These are phyloP conservation scores for Mortierella sp. DNA, from an alignment of 371 early-diverging fungal species.

Conservation along the genomic window DNA sequence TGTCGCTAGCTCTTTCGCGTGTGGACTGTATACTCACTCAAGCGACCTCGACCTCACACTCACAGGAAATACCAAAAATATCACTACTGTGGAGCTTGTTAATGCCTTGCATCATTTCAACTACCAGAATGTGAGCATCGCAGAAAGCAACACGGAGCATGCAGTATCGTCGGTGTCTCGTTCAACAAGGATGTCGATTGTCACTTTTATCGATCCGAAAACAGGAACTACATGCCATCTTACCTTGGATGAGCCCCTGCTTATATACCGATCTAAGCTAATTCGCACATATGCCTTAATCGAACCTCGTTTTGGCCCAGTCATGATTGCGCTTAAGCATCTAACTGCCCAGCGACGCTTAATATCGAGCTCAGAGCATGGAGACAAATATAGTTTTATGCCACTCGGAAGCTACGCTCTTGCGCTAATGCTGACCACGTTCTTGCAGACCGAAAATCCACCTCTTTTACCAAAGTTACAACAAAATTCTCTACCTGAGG, in stretches of 20 bases:
- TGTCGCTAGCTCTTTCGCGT: conserved; percentile 23
- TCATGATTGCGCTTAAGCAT: conserved; percentile 42
- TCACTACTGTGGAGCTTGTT: conserved; percentile 13
- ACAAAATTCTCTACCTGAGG: conserved; percentile 4
- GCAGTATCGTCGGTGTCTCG: neutral
- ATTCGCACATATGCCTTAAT: conserved; percentile 30
- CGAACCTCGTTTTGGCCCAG: conserved; percentile 38
- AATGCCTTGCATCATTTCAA: conserved; percentile 20
- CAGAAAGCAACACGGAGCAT: neutral
- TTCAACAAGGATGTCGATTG: neutral
- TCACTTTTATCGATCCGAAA: conserved; percentile 28
- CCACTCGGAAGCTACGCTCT: conserved; percentile 44
- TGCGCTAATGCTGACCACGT: conserved; percentile 42
- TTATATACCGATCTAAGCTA: conserved; percentile 35
- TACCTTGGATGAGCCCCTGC: conserved; percentile 31
- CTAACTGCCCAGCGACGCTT: conserved; percentile 25
- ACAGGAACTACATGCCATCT: conserved; percentile 32
- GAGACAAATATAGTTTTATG: conserved; percentile 7
- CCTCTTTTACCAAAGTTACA: conserved; percentile 45
- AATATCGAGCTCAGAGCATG: conserved; percentile 11
- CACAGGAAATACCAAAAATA: conserved; percentile 37
- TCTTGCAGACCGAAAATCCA: conserved; percentile 46
- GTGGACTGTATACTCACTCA: conserved; percentile 21
- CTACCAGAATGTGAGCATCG: conserved; percentile 20
- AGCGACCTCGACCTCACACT: conserved; percentile 47